A percentile compares a stretch with the other conserved stretches of the same genome.
Evolutionary conservation across 805 yeast genomes (phyloP).

Genomic region (Starmera quercuum): DNA sequence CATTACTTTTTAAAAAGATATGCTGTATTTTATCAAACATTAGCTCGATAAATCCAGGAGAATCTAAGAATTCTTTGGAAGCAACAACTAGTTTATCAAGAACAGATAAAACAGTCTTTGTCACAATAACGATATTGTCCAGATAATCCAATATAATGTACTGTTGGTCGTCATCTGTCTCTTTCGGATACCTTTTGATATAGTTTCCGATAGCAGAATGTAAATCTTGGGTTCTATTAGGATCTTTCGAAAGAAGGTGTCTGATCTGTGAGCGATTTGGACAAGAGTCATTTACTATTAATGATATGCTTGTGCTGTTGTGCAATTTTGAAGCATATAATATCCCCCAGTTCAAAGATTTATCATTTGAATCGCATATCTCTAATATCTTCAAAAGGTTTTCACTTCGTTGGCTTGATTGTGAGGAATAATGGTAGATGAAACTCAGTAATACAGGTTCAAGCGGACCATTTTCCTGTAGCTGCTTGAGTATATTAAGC

Average conservation of each 20-base stretch:
- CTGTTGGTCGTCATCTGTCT: slow-evolving; percentile 1
- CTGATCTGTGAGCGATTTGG: no score
- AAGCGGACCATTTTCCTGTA: neutral
- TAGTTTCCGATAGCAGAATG: slow-evolving; percentile 5
- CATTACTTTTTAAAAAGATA: slow-evolving; percentile 17
- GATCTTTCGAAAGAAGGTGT: no score
- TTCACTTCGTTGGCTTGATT: slow-evolving; percentile 6
- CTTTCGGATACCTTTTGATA: neutral
- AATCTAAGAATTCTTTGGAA: slow-evolving; percentile 2
- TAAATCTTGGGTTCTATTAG: slow-evolving; percentile 9
- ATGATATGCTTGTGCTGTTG: no score
- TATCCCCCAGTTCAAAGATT: no score
- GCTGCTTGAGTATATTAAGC: slow-evolving; percentile 1
- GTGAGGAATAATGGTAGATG: slow-evolving; percentile 10
- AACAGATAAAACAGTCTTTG: neutral
- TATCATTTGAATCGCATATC: no score
- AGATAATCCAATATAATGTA: slow-evolving; percentile 5
- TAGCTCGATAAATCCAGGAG: slow-evolving; percentile 5
- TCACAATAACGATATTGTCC: neutral
- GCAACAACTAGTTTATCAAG: slow-evolving; percentile 7
- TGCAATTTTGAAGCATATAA: no score
- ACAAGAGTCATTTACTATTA: no score
- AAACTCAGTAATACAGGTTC: slow-evolving; percentile 5
- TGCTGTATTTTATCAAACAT: slow-evolving; percentile 11
- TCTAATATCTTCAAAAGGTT: slow-evolving; percentile 1